Evolutionary conservation across 2,329 filamentous ascomycete genomes (phyloP), one percentile per base, ranked within the genome.

Genomic region (Fusarium albosuccineum): DNA sequence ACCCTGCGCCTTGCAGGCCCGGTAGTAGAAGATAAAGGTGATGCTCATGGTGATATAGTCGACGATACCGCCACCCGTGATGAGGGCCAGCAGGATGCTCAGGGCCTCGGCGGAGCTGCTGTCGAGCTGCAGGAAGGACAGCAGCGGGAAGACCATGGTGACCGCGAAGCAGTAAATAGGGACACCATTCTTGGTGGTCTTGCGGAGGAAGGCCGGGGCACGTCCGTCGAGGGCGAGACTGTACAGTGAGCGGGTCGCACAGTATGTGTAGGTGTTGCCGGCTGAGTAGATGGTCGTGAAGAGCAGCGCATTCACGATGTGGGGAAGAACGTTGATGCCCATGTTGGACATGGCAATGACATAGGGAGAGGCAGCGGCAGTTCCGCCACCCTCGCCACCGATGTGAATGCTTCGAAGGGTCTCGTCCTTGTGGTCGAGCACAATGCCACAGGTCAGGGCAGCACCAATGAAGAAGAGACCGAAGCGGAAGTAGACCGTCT

Each of bases 401-500:
- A 70, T 7, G 0, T 68, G 64, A 2, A 70, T 49, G 0, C 40
- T 49, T 3, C 54, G 48, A 2, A 70, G 64, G 4, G 45, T 70
- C 1, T 41, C 29, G 11, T 70, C 65, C 9, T 26, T 49, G 8
- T 56, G 60, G 42, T 29, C 37, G 8, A 70, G 52, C 0, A 51
- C 64, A 13, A 70, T 50, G 11, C 68, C 68, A n/a, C 59, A 64
- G 7, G 66, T 66, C 2, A 70, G 2, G 2, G 68, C 64, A 39
- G 40, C 91, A 4, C 92, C 84, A 42, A 92, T 86, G 77, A 93
- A 93, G 78, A 94, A 93, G 2, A 87, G 80, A 1, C 89, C 88
- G 42, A 94, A 82, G 50, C 91, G 89, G 76, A 91, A 92, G 79
- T 93, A 93, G 8, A 92, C 89, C n/a, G 88, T 87, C 64, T 92